phyloP scores from a whole-genome alignment of 78 protist genomes.

The Andalucia godoyi region DNA sequence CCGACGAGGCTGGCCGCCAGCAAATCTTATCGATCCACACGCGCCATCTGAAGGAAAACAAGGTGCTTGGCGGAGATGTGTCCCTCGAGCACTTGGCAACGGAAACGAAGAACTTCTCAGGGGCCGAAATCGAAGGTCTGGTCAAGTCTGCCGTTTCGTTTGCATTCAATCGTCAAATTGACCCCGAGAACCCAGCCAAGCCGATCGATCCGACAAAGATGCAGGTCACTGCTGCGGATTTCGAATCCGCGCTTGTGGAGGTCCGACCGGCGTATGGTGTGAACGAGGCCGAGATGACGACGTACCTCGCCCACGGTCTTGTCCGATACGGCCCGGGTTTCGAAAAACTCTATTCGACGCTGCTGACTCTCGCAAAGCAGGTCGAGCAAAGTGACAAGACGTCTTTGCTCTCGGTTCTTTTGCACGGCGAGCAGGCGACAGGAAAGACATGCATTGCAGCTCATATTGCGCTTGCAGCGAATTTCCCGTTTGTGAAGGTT shows the following conservation, averaged over 20 bases:
- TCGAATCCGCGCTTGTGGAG: slow-evolving; percentile 72
- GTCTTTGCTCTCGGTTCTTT: slow-evolving; percentile 61
- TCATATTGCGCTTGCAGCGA: slow-evolving; percentile 54
- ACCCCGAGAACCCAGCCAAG: slow-evolving; percentile 36
- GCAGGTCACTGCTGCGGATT: slow-evolving; percentile 56
- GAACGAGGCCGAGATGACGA: slow-evolving; percentile 43
- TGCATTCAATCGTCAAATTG: slow-evolving; percentile 63
- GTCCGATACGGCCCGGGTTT: slow-evolving; percentile 30
- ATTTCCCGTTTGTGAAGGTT: slow-evolving; percentile 81
- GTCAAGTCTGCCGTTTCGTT: slow-evolving; percentile 80
- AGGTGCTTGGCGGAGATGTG: slow-evolving; percentile 65
- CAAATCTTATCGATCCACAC: slow-evolving; percentile 94
- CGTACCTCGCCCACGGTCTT: slow-evolving; percentile 50
- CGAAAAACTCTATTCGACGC: slow-evolving; percentile 8
- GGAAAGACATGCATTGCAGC: slow-evolving; percentile 95
- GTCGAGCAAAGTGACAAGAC: slow-evolving; percentile 43
- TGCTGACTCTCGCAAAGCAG: slow-evolving; percentile 41
- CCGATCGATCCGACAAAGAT: slow-evolving; percentile 7
- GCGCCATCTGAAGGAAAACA: slow-evolving; percentile 28
- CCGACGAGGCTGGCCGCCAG: slow-evolving; percentile 88
- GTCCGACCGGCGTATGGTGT: slow-evolving; percentile 86
- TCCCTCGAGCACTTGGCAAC: slow-evolving; percentile 57
- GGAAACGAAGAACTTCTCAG: slow-evolving; percentile 84
- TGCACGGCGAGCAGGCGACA: slow-evolving; percentile 61
- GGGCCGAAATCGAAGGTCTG: slow-evolving; percentile 88